These are phyloP conservation scores for Didymella arachidicola DNA, from an alignment of 2,329 filamentous ascomycete genomes.

Conservation along the genomic window DNA sequence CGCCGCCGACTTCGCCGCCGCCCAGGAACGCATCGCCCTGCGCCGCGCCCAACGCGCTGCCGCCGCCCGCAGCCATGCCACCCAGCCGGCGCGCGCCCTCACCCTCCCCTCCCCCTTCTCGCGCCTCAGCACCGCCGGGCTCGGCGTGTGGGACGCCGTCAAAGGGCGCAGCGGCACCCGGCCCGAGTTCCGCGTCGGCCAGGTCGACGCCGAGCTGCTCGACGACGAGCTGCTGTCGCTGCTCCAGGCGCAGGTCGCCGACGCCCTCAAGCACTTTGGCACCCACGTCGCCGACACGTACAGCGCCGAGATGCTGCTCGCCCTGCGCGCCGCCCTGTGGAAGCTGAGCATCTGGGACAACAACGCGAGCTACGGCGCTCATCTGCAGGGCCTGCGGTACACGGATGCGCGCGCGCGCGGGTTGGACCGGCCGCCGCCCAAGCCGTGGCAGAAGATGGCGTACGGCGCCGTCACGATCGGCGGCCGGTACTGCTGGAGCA, in stretches of 20 bases:
- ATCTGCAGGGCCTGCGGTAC: conserved; percentile 89
- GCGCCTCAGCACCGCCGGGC: conserved; percentile 59
- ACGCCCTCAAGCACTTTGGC: conserved; percentile 87
- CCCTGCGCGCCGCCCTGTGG: conserved; percentile 80
- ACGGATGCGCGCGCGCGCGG: conserved; percentile 75
- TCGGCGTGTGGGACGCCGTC: conserved; percentile 73
- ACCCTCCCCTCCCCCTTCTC: conserved; percentile 65
- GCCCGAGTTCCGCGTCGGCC: conserved; percentile 90
- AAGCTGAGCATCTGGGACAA: conserved; percentile 98
- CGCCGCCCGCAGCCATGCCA: conserved; percentile 61
- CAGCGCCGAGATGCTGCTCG: conserved; percentile 82
- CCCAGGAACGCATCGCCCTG: conserved; percentile 84
- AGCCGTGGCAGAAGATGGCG: conserved; percentile 80
- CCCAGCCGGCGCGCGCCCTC: conserved; percentile 55
- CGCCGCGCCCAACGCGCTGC: conserved; percentile 79
- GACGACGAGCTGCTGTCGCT: conserved; percentile 92
- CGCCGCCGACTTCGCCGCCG: conserved; percentile 79
- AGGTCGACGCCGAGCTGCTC: conserved; percentile 93
- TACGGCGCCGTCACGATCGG: conserved; percentile 88
- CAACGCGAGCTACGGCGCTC: conserved; percentile 91
- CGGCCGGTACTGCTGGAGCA: conserved; percentile 87
- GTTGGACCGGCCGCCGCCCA: conserved; percentile 69
- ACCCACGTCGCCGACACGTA: conserved; percentile 82
- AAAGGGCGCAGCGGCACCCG: conserved; percentile 78
- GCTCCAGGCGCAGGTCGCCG: conserved; percentile 83